Percentiles rank a stretch among this genome's conserved stretches.
Conservation (phyloP, 768 basidiomycete genomes). For the Leccinum subtestaceum region DNA sequence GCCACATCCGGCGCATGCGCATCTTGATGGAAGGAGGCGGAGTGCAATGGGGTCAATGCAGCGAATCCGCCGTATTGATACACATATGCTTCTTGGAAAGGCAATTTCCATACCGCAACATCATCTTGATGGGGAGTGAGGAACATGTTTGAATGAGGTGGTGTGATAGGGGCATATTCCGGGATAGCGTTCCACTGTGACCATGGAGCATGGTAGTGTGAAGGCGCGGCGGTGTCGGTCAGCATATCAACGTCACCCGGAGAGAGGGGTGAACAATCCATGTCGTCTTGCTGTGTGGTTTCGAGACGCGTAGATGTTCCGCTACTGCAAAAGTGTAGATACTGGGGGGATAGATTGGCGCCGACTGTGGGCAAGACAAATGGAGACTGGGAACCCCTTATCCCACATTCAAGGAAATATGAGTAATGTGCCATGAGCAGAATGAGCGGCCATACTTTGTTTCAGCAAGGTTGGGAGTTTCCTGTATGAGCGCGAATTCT, state of each 20-base stretch:
- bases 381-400: neutral
- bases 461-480: neutral
- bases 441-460: neutral
- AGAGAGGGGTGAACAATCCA: constrained; percentile 13
- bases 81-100: neutral
- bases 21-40: neutral
- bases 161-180: neutral
- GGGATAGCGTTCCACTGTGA: constrained; percentile 1
- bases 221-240: neutral
- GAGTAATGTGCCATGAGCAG: neutral
- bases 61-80: neutral
- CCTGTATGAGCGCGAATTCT: neutral
- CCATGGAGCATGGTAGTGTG: neutral
- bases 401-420: neutral
- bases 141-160: neutral
- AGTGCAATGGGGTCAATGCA: neutral
- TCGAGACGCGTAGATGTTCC: neutral
- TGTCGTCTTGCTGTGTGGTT: constrained; percentile 3
- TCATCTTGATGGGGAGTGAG: neutral
- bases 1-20: neutral
- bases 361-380: neutral
- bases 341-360: neutral
- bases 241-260: constrained; percentile 16
- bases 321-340: neutral
- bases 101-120: neutral